Percentiles rank a stretch among this genome's conserved stretches.
phyloP scores from a whole-genome alignment of 1,284 basidiomycete genomes.

The Polyporus tsugae region DNA sequence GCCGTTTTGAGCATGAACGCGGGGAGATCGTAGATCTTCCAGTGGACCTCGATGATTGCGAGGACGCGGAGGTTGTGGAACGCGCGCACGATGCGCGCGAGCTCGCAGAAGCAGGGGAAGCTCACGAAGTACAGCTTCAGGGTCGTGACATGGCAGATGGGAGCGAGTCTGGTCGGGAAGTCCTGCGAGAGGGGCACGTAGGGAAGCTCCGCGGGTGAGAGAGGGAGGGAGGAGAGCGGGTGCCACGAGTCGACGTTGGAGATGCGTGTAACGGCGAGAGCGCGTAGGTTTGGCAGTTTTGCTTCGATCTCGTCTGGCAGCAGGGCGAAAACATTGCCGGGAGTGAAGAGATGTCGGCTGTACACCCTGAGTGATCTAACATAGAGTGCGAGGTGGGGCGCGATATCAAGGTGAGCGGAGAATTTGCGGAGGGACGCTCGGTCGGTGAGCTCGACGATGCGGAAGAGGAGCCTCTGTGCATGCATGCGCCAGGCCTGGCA shows the following conservation, averaged over 20 bases:
- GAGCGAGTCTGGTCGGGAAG: background rate
- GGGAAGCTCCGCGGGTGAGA: background rate
- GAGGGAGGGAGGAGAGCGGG: background rate
- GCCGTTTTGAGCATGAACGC: background rate
- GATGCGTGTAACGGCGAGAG: background rate
- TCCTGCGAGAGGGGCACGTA: background rate
- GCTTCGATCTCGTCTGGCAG: background rate
- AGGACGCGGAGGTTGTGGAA: slow-evolving; percentile 1
- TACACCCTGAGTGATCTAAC: background rate
- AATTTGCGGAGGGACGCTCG: background rate
- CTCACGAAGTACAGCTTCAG: background rate
- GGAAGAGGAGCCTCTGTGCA: background rate
- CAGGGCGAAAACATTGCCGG: background rate
- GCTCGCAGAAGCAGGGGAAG: background rate
- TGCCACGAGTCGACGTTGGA: background rate
- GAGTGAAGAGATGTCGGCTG: background rate
- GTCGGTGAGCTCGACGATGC: background rate
- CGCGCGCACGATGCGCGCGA: background rate
- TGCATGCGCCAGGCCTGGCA: background rate
- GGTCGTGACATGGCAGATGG: background rate
- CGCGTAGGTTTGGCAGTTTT: background rate
- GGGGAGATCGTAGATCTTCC: background rate
- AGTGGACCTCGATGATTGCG: background rate
- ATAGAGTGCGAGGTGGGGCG: background rate
- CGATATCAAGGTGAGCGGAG: background rate